Evolutionary conservation across 2,329 filamentous ascomycete species (phyloP), one percentile per base, ranked within the genome.

Genomic region (Neonectria faginata): DNA sequence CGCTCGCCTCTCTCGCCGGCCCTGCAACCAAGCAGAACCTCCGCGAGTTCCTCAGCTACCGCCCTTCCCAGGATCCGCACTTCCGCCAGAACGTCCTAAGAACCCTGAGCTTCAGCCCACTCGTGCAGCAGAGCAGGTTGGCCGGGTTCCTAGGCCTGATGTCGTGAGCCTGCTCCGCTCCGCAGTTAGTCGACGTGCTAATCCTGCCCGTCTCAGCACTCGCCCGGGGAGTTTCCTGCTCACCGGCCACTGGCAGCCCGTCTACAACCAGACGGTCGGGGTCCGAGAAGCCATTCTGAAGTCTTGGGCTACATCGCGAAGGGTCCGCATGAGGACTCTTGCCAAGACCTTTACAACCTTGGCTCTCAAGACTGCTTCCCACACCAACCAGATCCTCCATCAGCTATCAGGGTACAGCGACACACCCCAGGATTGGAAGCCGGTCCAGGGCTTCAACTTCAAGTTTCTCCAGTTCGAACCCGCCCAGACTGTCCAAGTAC

Each of bases 181-280:
- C 39, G n/a, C 39, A 20, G n/a, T 11, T 9, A n/a, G 36, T 39
- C 36, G 14, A 39, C 14, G 42, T 41, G 20, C 59, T 65, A 57
- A 64, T 50, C 12, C 20, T 42, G 20, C 12, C 22, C 18, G 16
- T 39, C n/a, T 33, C 75, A 92, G 89, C 65, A 89, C 88, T 22
- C 85, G 87, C 36, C 76, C 85, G 3, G 91, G 91, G 27, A 88
- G 88, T 27, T 78, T 91, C 18, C 75, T 91, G 6, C 80, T 92
- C 51, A 93, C 91, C 0, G 90, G 91, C n/a, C 86, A 89, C 74
- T 82, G 85, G 67, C 86, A 84, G 0, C 87, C 90, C 1, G 77
- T 93, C 50, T 82, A 87, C 57, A 79, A 86, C 56, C 90, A 92
- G 68, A 85, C 91, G 1, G 70, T 88, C 20, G 77, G 84, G 36